These are phyloP conservation scores for Skeletonema grethae DNA, from an alignment of 108 stramenopile species.

Conservation along the genomic window DNA sequence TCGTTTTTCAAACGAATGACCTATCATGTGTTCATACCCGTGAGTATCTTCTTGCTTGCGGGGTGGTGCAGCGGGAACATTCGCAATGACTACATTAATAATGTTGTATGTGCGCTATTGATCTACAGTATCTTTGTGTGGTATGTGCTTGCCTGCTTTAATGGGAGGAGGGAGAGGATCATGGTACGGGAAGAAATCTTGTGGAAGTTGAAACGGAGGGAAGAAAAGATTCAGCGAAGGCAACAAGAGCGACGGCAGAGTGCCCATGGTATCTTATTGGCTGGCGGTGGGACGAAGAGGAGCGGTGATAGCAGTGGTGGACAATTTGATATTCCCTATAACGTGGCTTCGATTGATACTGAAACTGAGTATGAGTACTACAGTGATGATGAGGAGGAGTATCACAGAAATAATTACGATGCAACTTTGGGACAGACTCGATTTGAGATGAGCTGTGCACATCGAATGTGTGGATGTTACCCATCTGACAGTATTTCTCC, in stretches of 20 bases:
- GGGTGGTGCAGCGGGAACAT: slow-evolving; percentile 65
- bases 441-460: slow-evolving; percentile 69
- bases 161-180: slow-evolving; percentile 62
- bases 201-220: slow-evolving; percentile 56
- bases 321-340: neutral
- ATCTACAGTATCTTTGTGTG: slow-evolving; percentile 54
- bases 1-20: slow-evolving; percentile 51
- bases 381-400: slow-evolving; percentile 40
- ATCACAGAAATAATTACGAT: slow-evolving; percentile 17
- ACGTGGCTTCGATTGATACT: neutral
- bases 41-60: slow-evolving; percentile 59
- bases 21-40: slow-evolving; percentile 59
- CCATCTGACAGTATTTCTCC: slow-evolving; percentile 22
- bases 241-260: neutral
- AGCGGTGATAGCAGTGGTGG: slow-evolving; percentile 5
- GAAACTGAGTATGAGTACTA: slow-evolving; percentile 38
- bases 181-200: slow-evolving; percentile 70
- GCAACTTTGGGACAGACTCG: slow-evolving; percentile 61
- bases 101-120: slow-evolving; percentile 49
- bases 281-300: neutral
- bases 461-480: slow-evolving; percentile 75
- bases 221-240: slow-evolving; percentile 5
- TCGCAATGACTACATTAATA: slow-evolving; percentile 54
- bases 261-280: too few relatives aligned
- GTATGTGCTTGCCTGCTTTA: slow-evolving; percentile 54